A percentile compares a stretch with the other conserved stretches of the same genome.
Evolutionary conservation across 495 filamentous ascomycete genomes (phyloP).

Genomic region (Annulohypoxylon nitens): DNA sequence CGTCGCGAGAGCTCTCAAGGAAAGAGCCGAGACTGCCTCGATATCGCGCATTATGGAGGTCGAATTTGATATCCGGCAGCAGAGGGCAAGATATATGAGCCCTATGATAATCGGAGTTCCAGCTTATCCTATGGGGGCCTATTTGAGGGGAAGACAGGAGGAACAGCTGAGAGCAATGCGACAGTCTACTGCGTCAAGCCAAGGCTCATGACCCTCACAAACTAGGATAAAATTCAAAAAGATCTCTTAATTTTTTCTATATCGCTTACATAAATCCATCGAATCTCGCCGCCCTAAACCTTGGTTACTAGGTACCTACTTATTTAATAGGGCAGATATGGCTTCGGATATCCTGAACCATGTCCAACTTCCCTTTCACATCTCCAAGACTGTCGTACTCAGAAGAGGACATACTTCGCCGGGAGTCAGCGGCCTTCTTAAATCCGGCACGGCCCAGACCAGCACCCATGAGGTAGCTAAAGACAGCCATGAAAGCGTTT

Average conservation of each 20-base stretch:
- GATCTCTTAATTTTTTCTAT: too few relatives aligned
- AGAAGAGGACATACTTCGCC: background rate
- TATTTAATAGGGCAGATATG: slow-evolving; percentile 5
- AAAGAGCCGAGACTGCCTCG: slow-evolving; percentile 2
- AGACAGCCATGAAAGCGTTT: slow-evolving; percentile 7
- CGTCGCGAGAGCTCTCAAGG: background rate
- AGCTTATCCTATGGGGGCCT: background rate
- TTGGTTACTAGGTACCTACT: too few relatives aligned
- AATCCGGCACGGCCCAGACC: background rate
- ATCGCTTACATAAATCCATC: too few relatives aligned
- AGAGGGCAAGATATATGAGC: slow-evolving; percentile 13
- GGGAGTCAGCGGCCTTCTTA: slow-evolving; percentile 1
- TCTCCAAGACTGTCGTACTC: slow-evolving; percentile 3
- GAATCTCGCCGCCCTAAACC: too few relatives aligned
- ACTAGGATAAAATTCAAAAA: too few relatives aligned
- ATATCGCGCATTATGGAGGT: slow-evolving; percentile 5
- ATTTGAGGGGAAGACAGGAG: background rate
- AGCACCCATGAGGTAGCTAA: slow-evolving; percentile 1
- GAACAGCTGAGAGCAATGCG: background rate
- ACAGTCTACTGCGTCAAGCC: background rate
- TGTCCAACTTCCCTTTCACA: slow-evolving; percentile 2
- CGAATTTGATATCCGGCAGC: slow-evolving; percentile 11
- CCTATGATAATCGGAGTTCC: slow-evolving; percentile 8
- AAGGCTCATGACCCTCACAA: background rate
- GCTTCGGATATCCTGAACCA: slow-evolving; percentile 1